Conservation (phyloP, 106 monocot species). For the Xerophyta viscosa region DNA sequence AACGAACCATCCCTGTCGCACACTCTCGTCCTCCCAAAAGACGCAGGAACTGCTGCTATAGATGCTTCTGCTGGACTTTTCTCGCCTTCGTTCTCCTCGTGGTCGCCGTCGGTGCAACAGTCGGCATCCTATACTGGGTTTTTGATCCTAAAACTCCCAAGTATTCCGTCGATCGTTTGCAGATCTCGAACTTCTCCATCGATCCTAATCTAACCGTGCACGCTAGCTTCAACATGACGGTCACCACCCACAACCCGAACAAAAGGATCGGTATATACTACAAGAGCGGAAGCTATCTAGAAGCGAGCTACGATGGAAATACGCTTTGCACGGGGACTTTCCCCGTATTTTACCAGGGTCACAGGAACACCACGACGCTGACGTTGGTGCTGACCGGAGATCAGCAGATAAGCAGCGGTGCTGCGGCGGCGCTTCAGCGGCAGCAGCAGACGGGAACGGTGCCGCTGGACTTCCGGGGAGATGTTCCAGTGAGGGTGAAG, state of each 20-base stretch:
- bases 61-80: conserved; percentile 65
- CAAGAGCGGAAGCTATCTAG: conserved; percentile 45
- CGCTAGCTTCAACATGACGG: conserved; percentile 45
- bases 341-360: conserved; percentile 96
- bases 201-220: conserved; percentile 27
- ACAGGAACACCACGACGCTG: conserved; percentile 61
- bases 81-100: conserved; percentile 38
- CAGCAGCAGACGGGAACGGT: conserved; percentile 53
- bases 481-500: conserved; percentile 78
- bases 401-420: conserved; percentile 23
- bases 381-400: conserved; percentile 34
- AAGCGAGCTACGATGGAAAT: conserved; percentile 39
- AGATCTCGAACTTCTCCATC: conserved; percentile 39
- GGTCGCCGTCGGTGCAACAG: conserved; percentile 40
- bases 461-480: conserved; percentile 48
- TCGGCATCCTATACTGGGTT: conserved; percentile 63
- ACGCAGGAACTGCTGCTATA: conserved; percentile 26
- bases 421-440: conserved; percentile 24
- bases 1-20: conserved; percentile 17
- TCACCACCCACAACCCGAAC: conserved; percentile 80
- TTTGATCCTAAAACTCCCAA: conserved; percentile 68
- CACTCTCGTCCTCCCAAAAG: conserved; percentile 11
- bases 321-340: conserved; percentile 49
- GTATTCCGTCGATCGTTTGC: conserved; percentile 67
- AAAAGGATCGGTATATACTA: conserved; percentile 83